Base-by-base conservation (phyloP, 139 green algal genomes). In the Micromonas commoda region DNA sequence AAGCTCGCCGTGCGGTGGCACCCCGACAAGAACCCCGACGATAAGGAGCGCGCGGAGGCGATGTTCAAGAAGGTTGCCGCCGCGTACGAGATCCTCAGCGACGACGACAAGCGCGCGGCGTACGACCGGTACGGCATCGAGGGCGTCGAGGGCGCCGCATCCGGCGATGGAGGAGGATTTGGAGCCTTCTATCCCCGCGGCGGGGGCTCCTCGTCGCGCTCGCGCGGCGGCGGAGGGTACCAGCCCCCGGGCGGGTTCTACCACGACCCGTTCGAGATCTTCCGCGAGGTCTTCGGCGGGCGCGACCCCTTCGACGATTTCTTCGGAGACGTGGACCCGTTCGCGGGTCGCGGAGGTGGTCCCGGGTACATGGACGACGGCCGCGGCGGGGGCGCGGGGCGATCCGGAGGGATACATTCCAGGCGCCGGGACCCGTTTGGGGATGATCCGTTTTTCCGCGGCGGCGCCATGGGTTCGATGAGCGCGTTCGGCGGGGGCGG, bases 11-110 rank as follows among this genome's bases (percentile, higher is more conserved):
- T 75, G 20, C 4, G 6, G 16, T 80, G 53, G 35, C 79, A 83
- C 35, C 79, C 79, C 26, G 79, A 83, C 39, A 83, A 84, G 63
- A 84, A 84, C 74, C 39, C 61, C 0, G 69, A 75, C 32, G 75
- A 80, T 34, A 34, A 5, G 2, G 70, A 84, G 65, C 35, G n/a
- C 24, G 64, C 71, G 16, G 79, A 83, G 72, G 32, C 64, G 63
- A 69, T 54, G 79, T 84, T 84, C 37, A 64, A 84, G 73, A 24
- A 68, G 5, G 63, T 80, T 21, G 38, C 80, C 1, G 38, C n/a
- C 29, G 80, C 80, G 33, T 84, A 84, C 73, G 80, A 84, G 33
- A 67, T 84, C 19, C 38, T 84, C 1, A 32, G 34, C 38, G 73
- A 84, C 33, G 35, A 71, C 19, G 63, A 80, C 32, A 79, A 83